Base-by-base conservation (phyloP, 805 yeast species). In the Teunomyces gatunensis region DNA sequence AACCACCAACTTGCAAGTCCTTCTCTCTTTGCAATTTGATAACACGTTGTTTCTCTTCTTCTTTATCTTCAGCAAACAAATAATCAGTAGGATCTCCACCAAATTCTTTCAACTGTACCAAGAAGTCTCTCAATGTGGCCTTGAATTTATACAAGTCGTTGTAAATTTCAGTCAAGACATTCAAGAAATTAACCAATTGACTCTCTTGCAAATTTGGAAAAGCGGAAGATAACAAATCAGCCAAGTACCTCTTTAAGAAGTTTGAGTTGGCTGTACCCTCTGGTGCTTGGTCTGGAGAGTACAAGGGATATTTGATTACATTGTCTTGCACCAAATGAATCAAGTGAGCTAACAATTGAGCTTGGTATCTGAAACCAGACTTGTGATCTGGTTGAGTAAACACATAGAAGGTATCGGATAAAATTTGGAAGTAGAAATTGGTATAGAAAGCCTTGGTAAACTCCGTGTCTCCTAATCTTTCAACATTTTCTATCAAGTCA, bases 41-140 rank as follows among this genome's bases (percentile, higher is more conserved):
- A 63, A 83, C 84, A 65, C 88, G 96, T 52, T 75, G 67, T 50
- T 81, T 66, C 64, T 89, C 96, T 44, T 74, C 74, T 66, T 89
- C 96, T 63, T 84, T 87, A 63, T 92, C 99, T 61, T 94, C 98
- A 9, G 95, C 96, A 69, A 85, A 92, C 64, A 92, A 75, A 65
- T 94, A 94, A 65, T 91, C 97, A 18, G 96, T 89, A 47, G 96
- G 84, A 65, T 89, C 96, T 27, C 98, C 98, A 50, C 98, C 99
- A 61, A 80, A 82, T 69, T 92, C 96, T 70, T 90, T 91, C 67
- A 92, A 88, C 73, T 94, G 98, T 37, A 94, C 95, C 65, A 94
- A 78, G 80, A 94, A 94, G 70, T 94, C 99, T 69, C 98, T 85
- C 58, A 94, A 75, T 9, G 87, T 85, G 45, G 89, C 89, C 68